A percentile compares a stretch with the other conserved stretches of the same genome.
Evolutionary conservation across 148 eudicot genomes (phyloP).

Genomic region (Talinum fruticosum): DNA sequence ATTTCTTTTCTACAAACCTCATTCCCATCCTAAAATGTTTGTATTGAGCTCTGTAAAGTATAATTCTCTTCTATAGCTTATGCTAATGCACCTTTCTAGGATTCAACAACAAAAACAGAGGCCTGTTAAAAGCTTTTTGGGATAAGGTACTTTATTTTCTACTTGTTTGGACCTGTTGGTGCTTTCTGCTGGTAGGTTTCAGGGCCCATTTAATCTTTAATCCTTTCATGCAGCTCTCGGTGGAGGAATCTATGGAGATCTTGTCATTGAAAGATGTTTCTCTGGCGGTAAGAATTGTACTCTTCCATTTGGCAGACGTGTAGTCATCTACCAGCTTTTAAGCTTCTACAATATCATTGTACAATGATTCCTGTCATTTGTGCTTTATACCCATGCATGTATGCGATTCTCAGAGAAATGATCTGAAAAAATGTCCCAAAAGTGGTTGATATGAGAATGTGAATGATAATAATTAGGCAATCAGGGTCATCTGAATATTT

Average conservation of each 20-base stretch:
- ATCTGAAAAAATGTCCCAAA: neutral
- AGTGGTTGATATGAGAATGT: neutral
- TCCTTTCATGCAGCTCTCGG: constrained; percentile 54
- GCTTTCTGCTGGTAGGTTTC: neutral
- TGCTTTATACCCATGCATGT: neutral
- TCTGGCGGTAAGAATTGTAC: constrained; percentile 54
- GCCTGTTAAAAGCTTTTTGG: constrained; percentile 76
- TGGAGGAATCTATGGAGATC: constrained; percentile 63
- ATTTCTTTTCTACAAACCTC: neutral
- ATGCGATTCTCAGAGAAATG: neutral
- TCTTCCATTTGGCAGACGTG: too few relatives aligned
- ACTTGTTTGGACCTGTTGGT: constrained; percentile 11
- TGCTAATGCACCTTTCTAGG: constrained; percentile 38
- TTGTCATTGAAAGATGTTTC: constrained; percentile 57
- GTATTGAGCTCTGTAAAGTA: neutral
- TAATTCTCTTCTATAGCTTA: neutral
- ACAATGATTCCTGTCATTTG: neutral
- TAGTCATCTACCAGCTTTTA: too few relatives aligned
- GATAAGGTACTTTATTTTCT: constrained; percentile 62
- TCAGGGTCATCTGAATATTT: neutral
- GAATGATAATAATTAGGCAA: neutral
- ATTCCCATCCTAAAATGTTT: neutral
- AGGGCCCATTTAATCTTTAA: constrained; percentile 15
- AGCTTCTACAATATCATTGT: neutral
- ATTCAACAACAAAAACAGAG: constrained; percentile 63